phyloP scores from a whole-genome alignment of 2,329 filamentous ascomycete genomes.

The Elsinoe arachidis region DNA sequence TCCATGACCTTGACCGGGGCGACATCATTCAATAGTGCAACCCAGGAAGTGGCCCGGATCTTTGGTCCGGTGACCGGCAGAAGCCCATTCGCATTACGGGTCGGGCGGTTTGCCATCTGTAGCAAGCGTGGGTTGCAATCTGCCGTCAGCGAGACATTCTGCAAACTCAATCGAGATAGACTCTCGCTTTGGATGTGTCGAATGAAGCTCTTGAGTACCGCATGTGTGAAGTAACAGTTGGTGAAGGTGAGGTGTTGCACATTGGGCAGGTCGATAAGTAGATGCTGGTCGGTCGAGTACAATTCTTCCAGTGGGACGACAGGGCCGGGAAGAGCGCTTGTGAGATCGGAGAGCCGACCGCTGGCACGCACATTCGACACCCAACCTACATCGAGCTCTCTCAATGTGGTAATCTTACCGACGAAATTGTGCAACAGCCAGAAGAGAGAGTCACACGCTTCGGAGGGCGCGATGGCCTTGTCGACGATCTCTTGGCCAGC shows the following conservation, averaged over 20 bases:
- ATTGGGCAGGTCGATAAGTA: slow-evolving; percentile 46
- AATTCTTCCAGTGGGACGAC: slow-evolving; percentile 27
- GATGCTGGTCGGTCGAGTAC: slow-evolving; percentile 18
- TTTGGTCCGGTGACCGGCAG: neutral
- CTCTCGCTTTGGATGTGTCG: slow-evolving; percentile 38
- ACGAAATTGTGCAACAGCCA: slow-evolving; percentile 38
- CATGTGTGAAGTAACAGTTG: slow-evolving; percentile 61
- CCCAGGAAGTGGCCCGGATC: slow-evolving; percentile 6
- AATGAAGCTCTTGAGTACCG: slow-evolving; percentile 47
- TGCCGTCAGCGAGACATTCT: slow-evolving; percentile 57
- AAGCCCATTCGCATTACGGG: slow-evolving; percentile 4
- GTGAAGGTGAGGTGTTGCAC: slow-evolving; percentile 53
- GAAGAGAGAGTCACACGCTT: slow-evolving; percentile 45
- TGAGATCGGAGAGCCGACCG: neutral
- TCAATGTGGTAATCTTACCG: slow-evolving; percentile 45
- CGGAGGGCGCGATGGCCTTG: slow-evolving; percentile 41
- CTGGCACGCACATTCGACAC: slow-evolving; percentile 21
- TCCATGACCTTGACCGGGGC: neutral
- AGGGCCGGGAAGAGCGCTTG: slow-evolving; percentile 58
- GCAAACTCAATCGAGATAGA: slow-evolving; percentile 48
- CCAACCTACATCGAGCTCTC: slow-evolving; percentile 57
- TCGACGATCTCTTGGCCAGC: slow-evolving; percentile 44
- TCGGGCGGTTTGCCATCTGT: neutral
- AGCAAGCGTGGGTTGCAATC: neutral
- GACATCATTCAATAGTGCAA: slow-evolving; percentile 3